Conservation (phyloP, 352 stramenopile genomes). For the Blastocystis sp. region DNA sequence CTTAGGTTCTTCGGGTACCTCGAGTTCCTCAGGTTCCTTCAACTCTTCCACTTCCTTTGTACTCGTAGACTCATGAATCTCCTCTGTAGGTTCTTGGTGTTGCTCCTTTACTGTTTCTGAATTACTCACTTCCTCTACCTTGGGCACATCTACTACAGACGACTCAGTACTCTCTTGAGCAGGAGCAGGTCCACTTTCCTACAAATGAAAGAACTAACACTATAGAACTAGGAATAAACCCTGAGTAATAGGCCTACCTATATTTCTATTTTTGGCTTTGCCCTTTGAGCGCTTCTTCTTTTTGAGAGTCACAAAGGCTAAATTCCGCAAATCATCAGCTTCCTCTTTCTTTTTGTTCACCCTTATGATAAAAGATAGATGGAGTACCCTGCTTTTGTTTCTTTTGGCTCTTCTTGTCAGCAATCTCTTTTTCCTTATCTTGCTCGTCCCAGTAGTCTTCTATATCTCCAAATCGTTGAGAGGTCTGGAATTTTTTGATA, state of each 20-base stretch:
- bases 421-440: not conserved
- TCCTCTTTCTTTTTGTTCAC: conserved; percentile 16
- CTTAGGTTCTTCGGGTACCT: not conserved
- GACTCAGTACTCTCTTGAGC: not conserved
- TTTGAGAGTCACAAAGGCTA: not conserved
- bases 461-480: conserved; percentile 13
- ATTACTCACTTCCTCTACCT: not conserved
- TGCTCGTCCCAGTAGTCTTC: conserved; percentile 35
- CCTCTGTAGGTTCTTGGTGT: not conserved
- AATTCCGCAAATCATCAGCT: conserved; percentile 1
- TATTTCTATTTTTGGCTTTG: not conserved
- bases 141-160: not conserved
- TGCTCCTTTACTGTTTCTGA: not conserved
- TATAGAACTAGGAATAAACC: too few relatives aligned
- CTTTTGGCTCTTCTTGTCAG: conserved; percentile 33
- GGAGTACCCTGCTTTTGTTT: not conserved
- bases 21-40: too few relatives aligned
- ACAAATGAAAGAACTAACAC: too few relatives aligned
- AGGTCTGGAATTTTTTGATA: not conserved
- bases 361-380: not conserved
- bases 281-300: conserved; percentile 46
- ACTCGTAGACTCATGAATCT: too few relatives aligned
- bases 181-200: too few relatives aligned
- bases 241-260: not conserved
- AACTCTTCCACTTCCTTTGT: too few relatives aligned